phyloP scores from a whole-genome alignment of 2,329 filamentous ascomycete genomes.

The Piedraia hortae region DNA sequence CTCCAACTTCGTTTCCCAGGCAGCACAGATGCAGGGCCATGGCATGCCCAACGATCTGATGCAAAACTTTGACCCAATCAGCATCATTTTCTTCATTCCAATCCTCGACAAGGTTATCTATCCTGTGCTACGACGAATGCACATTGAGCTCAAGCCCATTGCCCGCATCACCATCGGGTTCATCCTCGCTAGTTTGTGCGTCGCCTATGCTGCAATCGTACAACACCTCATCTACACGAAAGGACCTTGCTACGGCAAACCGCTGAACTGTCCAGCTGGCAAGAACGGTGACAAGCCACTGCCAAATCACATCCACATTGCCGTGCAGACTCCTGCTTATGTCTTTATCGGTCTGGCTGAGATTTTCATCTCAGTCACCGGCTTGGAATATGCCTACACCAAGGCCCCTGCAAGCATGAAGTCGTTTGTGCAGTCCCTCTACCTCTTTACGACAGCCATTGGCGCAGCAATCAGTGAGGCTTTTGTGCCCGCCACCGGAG shows the following conservation, averaged over 20 bases:
- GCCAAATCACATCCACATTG: slow-evolving; percentile 19
- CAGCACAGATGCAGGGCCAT: slow-evolving; percentile 6
- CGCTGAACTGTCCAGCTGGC: slow-evolving; percentile 14
- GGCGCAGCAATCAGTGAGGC: slow-evolving; percentile 15
- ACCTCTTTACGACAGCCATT: slow-evolving; percentile 17
- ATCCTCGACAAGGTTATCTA: slow-evolving; percentile 16
- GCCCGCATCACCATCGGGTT: slow-evolving; percentile 16
- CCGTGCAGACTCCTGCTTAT: slow-evolving; percentile 19
- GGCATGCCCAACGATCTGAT: slow-evolving; percentile 20
- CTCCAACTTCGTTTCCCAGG: slow-evolving; percentile 5
- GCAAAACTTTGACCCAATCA: slow-evolving; percentile 18
- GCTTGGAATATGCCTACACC: slow-evolving; percentile 20
- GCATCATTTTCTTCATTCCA: slow-evolving; percentile 18
- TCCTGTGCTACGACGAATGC: slow-evolving; percentile 14
- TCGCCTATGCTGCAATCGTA: slow-evolving; percentile 24
- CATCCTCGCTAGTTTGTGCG: slow-evolving; percentile 21
- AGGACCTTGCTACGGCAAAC: slow-evolving; percentile 20
- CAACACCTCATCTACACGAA: slow-evolving; percentile 25
- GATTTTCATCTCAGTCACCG: slow-evolving; percentile 20
- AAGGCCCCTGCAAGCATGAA: slow-evolving; percentile 18
- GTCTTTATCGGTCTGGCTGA: slow-evolving; percentile 19
- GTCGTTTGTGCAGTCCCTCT: slow-evolving; percentile 16
- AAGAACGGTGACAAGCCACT: slow-evolving; percentile 9
- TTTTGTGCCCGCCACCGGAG: slow-evolving; percentile 12
- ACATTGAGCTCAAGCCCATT: slow-evolving; percentile 7